A percentile compares a stretch with the other conserved stretches of the same genome.
These are phyloP conservation scores for Dictyostelium intermedium DNA, from an alignment of 78 protist species.

Conservation along the genomic window DNA sequence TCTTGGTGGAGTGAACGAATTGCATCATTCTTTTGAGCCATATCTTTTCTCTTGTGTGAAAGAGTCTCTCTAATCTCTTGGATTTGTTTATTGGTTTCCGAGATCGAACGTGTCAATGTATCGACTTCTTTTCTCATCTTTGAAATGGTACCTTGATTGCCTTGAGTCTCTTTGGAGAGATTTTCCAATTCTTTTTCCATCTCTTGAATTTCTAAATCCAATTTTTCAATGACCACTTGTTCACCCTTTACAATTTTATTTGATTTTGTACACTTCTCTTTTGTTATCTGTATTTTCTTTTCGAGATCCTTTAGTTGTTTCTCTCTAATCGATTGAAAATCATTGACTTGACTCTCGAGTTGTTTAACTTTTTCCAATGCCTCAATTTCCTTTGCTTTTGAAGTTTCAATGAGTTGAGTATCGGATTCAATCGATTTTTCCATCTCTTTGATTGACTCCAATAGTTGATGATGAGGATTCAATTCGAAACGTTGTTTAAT, in stretches of 20 bases:
- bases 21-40: slow-evolving; percentile 31
- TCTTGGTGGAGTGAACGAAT: background rate
- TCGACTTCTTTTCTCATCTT: slow-evolving; percentile 19
- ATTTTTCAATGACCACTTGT: background rate
- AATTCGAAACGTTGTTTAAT: slow-evolving; percentile 12
- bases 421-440: slow-evolving; percentile 40
- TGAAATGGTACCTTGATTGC: background rate
- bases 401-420: background rate
- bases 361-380: background rate
- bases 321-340: slow-evolving; percentile 56
- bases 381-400: slow-evolving; percentile 21
- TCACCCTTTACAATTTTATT: slow-evolving; percentile 51
- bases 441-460: slow-evolving; percentile 62
- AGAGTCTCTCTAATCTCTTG: background rate
- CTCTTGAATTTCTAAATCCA: slow-evolving; percentile 55
- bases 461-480: slow-evolving; percentile 52
- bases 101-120: background rate
- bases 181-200: slow-evolving; percentile 20
- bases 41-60: background rate
- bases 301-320: slow-evolving; percentile 30
- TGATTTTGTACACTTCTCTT: slow-evolving; percentile 47
- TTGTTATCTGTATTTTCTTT: slow-evolving; percentile 16
- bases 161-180: slow-evolving; percentile 37
- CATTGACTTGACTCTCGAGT: slow-evolving; percentile 31
- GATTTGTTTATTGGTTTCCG: background rate